These are phyloP conservation scores for Tuber calosporum DNA, from an alignment of 495 filamentous ascomycete species.

Conservation along the genomic window DNA sequence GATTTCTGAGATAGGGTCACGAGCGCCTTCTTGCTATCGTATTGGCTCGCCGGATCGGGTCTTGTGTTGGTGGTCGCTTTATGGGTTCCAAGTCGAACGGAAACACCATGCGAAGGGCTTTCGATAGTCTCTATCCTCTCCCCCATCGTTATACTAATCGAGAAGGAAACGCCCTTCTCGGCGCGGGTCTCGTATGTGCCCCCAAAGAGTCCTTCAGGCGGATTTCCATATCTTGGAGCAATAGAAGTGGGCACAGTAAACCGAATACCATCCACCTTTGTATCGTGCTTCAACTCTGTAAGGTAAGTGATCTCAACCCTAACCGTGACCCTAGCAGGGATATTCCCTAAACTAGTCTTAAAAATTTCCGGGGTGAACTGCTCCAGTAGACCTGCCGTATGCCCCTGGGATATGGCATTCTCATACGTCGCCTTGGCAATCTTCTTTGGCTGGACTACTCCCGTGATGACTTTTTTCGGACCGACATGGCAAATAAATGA, in stretches of 20 bases:
- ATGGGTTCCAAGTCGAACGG: constrained; percentile 48
- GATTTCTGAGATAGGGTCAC: constrained; percentile 51
- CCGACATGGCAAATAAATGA: no score
- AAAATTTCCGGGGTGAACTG: no score
- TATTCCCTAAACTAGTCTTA: no score
- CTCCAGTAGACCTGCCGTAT: no score
- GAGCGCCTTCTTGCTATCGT: constrained; percentile 52
- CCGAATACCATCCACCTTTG: no score
- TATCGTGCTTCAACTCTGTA: no score
- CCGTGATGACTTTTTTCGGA: no score
- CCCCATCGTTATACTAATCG: constrained; percentile 54
- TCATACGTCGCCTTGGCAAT: no score
- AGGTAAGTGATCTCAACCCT: not conserved
- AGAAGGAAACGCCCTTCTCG: constrained; percentile 50
- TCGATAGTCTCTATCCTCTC: constrained; percentile 53
- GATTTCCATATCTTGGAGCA: constrained; percentile 59
- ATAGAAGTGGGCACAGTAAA: no score
- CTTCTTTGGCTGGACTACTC: no score
- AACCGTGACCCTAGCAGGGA: no score
- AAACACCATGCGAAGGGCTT: constrained; percentile 58
- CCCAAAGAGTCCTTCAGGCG: constrained; percentile 36
- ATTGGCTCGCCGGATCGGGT: constrained; percentile 43
- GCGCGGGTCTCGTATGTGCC: constrained; percentile 9
- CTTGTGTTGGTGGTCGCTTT: constrained; percentile 41
- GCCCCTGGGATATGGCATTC: no score